phyloP scores from a whole-genome alignment of 2,329 filamentous ascomycete species.

The Verruconis gallopava region DNA sequence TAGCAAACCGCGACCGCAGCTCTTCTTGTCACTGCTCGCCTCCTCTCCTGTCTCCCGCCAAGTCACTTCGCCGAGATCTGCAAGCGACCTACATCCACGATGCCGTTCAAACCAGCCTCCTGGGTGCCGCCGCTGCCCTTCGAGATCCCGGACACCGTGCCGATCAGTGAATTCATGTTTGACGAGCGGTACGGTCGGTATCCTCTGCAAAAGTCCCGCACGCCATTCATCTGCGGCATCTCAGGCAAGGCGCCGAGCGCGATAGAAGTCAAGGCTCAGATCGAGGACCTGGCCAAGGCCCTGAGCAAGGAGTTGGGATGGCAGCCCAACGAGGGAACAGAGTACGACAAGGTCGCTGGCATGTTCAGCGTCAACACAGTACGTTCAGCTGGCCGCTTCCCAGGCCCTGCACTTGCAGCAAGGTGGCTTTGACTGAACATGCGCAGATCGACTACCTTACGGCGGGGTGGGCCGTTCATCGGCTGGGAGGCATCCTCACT shows the following conservation, averaged over 20 bases:
- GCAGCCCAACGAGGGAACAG: conserved; percentile 53
- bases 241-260: conserved; percentile 54
- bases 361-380: conserved; percentile 74
- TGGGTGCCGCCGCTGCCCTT: conserved; percentile 49
- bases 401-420: neutral
- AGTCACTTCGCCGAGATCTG: too few species aligned
- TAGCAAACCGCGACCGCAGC: too few species aligned
- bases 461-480: conserved; percentile 60
- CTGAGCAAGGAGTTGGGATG: conserved; percentile 60
- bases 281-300: conserved; percentile 54
- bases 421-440: neutral
- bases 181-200: conserved; percentile 56
- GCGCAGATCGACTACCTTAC: conserved; percentile 60
- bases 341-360: conserved; percentile 71
- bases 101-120: conserved; percentile 46
- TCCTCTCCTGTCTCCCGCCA: too few species aligned
- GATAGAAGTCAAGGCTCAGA: conserved; percentile 49
- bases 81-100: conserved; percentile 17
- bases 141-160: conserved; percentile 59
- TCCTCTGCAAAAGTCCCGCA: conserved; percentile 47
- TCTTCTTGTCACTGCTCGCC: too few species aligned
- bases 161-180: conserved; percentile 65
- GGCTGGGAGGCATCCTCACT: conserved; percentile 59
- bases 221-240: conserved; percentile 67
- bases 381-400: conserved; percentile 17